A percentile compares a stretch with the other conserved stretches of the same genome.
phyloP scores from a whole-genome alignment of 1,284 basidiomycete genomes.

The Grifola frondosa region DNA sequence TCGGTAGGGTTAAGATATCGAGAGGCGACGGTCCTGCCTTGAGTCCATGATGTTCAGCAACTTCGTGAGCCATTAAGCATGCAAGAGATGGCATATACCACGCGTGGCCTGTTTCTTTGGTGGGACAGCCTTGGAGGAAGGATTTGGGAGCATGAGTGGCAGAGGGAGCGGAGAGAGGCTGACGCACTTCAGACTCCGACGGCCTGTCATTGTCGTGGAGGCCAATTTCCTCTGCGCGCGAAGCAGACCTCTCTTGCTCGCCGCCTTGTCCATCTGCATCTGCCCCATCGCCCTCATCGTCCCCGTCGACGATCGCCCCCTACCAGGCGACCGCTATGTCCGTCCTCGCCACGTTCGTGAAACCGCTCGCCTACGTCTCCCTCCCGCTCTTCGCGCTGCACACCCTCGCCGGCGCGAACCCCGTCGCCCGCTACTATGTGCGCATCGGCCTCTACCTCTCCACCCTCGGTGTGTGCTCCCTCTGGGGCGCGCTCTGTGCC shows the following conservation, averaged over 20 bases:
- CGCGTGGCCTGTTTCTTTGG: conserved; percentile 1
- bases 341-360: conserved; percentile 55
- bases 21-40: conserved; percentile 12
- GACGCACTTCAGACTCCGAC: conserved; percentile 13
- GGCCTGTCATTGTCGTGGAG: conserved; percentile 13
- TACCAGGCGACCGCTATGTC: conserved; percentile 44
- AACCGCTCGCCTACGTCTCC: conserved; percentile 72
- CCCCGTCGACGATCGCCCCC: conserved; percentile 10
- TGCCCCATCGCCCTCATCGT: conserved; percentile 4
- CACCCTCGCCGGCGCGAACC: conserved; percentile 53
- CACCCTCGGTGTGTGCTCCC: conserved; percentile 71
- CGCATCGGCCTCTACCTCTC: conserved; percentile 75
- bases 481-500: conserved; percentile 75
- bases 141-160: too few species aligned
- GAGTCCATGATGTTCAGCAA: neutral
- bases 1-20: conserved; percentile 10
- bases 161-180: conserved; percentile 4
- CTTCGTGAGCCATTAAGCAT: neutral
- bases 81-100: neutral
- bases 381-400: conserved; percentile 64
- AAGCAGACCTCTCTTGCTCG: conserved; percentile 13
- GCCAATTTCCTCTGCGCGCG: conserved; percentile 27
- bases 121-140: too few species aligned
- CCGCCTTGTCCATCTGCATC: conserved; percentile 7
- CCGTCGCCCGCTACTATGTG: conserved; percentile 69